Evolutionary conservation across 1,284 basidiomycete species (phyloP), one percentile per base, ranked within the genome.

Genomic region (Coniophora puteana): DNA sequence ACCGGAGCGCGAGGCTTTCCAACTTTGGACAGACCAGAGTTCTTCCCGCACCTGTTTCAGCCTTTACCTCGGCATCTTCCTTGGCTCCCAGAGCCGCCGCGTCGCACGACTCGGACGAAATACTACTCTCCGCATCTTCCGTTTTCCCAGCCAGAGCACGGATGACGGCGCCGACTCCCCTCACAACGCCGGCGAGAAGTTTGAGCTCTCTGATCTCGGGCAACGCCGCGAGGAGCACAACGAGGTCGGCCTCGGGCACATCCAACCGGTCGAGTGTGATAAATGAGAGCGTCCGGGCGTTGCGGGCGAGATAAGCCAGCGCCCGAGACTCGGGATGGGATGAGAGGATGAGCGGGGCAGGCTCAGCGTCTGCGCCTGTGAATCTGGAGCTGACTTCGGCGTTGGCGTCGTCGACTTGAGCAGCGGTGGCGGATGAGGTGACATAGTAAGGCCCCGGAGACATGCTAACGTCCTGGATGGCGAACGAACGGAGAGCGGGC

Each of bases 281-380:
- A 33, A 38, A 50, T 40, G 61, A 58, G 30, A 63, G 59, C 8
- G 59, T 63, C n/a, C 55, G 47, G 0, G 51, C 56, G 4, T 51
- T 61, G 4, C 58, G 48, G 4, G 16, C 30, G 16, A 59, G 43
- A 18, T 62, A 44, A 8, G 58, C 54, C 0, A 59, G 40, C 16
- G 48, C 62, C n/a, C 63, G 58, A 3, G 36, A 45, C 7, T 63
- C 57, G n/a, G n/a, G n/a, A n/a, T n/a, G n/a, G n/a, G n/a, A n/a
- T n/a, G n/a, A n/a, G n/a, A n/a, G n/a, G n/a, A n/a, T n/a, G n/a
- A n/a, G n/a, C n/a, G n/a, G n/a, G n/a, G n/a, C n/a, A n/a, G n/a
- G n/a, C n/a, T n/a, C n/a, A n/a, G n/a, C n/a, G n/a, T n/a, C n/a
- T n/a, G n/a, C n/a, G 1, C 58, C 58, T 0, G 38, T 25, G 26